Conservation (phyloP, 179 eudicot genomes). For the Sideroxylon spinosum region DNA sequence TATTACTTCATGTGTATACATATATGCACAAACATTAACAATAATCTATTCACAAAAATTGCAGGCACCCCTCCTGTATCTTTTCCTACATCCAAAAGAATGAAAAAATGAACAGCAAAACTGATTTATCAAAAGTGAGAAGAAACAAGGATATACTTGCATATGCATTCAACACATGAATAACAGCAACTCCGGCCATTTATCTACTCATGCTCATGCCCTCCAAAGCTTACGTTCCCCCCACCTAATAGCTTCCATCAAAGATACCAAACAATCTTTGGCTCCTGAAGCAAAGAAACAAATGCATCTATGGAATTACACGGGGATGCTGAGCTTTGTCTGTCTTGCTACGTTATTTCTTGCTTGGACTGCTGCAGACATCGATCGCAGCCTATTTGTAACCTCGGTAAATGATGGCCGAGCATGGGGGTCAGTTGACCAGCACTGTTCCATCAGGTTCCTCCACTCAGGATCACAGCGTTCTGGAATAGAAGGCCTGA, state of each 20-base stretch:
- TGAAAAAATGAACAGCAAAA: slow-evolving; percentile 15
- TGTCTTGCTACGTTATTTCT: slow-evolving; percentile 35
- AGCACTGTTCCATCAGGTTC: slow-evolving; percentile 81
- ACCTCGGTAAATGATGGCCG: slow-evolving; percentile 83
- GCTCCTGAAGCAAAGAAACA: too few species aligned
- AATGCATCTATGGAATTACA: slow-evolving; percentile 6
- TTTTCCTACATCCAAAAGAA: slow-evolving; percentile 2
- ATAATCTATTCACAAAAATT: not conserved
- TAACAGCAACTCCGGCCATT: not conserved
- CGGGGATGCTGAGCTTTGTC: slow-evolving; percentile 13
- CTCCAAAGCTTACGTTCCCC: too few species aligned
- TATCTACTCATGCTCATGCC: too few species aligned
- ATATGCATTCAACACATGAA: not conserved
- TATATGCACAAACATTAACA: slow-evolving; percentile 10
- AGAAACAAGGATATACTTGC: not conserved
- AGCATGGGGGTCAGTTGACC: slow-evolving; percentile 65
- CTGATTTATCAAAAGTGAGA: not conserved
- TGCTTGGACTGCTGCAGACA: slow-evolving; percentile 42
- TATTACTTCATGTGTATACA: not conserved
- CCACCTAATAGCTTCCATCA: too few species aligned
- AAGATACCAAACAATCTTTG: not conserved
- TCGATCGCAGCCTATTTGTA: slow-evolving; percentile 54
- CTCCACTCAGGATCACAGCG: slow-evolving; percentile 79
- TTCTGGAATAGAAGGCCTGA: slow-evolving; percentile 72
- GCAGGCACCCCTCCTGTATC: not conserved